These are phyloP conservation scores for Coemansia guatemalensis DNA, from an alignment of 192 early-diverging fungal genomes.

Conservation along the genomic window DNA sequence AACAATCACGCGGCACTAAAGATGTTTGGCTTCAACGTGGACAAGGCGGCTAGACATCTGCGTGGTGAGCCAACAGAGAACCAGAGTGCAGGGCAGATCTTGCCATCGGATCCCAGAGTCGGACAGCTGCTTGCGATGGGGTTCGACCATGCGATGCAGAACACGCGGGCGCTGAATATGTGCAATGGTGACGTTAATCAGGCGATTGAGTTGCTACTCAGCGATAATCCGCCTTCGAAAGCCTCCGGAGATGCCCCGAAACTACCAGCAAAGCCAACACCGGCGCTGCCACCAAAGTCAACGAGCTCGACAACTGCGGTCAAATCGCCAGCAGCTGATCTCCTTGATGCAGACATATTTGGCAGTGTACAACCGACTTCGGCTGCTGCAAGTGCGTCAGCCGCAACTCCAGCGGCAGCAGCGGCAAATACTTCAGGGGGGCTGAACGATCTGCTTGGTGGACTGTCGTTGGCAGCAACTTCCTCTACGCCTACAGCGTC, in stretches of 20 bases:
- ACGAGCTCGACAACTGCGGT: neutral
- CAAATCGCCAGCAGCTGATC: constrained; percentile 12
- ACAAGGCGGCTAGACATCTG: constrained; percentile 70
- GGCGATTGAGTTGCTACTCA: constrained; percentile 60
- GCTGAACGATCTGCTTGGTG: constrained; percentile 34
- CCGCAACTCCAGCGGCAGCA: constrained; percentile 7
- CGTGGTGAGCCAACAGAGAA: constrained; percentile 51
- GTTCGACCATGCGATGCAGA: constrained; percentile 67
- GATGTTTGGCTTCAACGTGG: constrained; percentile 69
- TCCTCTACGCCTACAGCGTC: constrained; percentile 12
- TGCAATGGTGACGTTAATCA: constrained; percentile 75
- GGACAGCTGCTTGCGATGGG: constrained; percentile 68
- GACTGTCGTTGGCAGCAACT: constrained; percentile 22
- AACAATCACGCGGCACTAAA: constrained; percentile 68
- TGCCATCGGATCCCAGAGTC: constrained; percentile 58
- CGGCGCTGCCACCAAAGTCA: constrained; percentile 16
- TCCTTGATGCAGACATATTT: constrained; percentile 36
- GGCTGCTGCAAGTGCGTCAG: neutral
- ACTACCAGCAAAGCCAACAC: constrained; percentile 7
- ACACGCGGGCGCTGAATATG: constrained; percentile 66
- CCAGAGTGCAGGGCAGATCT: neutral
- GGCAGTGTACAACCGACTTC: neutral
- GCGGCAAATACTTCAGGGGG: neutral
- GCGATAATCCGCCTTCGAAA: constrained; percentile 43
- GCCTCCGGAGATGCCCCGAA: neutral